These are phyloP conservation scores for Apiotrichum domesticum DNA, from an alignment of 1,284 basidiomycete species.

Conservation along the genomic window DNA sequence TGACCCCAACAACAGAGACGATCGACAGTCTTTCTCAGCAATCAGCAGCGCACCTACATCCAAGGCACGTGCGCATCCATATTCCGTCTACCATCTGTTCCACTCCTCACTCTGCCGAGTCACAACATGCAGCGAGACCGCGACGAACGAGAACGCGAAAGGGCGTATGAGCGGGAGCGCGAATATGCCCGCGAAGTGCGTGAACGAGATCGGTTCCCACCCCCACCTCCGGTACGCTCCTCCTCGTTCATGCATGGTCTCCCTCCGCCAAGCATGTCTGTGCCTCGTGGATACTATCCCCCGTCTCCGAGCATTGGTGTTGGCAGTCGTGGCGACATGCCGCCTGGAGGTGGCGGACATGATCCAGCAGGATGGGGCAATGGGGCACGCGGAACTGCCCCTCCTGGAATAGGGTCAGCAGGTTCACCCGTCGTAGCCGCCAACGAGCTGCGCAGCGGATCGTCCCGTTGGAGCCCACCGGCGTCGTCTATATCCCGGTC, in stretches of 20 bases:
- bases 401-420: neutral
- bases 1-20: no score
- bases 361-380: neutral
- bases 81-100: no score
- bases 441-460: neutral
- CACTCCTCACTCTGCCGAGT: neutral
- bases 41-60: no score
- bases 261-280: conserved; percentile 13
- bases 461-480: neutral
- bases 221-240: neutral
- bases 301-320: neutral
- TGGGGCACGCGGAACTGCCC: neutral
- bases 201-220: conserved; percentile 2
- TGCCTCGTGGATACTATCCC: neutral
- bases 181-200: conserved; percentile 9
- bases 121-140: conserved; percentile 5
- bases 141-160: conserved; percentile 10
- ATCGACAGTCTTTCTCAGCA: no score
- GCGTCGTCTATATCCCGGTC: neutral
- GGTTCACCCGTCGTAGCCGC: neutral
- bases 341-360: neutral
- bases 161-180: conserved; percentile 5
- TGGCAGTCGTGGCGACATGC: neutral
- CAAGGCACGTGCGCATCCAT: no score
- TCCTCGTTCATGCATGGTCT: conserved; percentile 19